Percentiles rank a stretch among this genome's conserved stretches.
These are phyloP conservation scores for Chrysoporthe cubensis DNA, from an alignment of 2,329 filamentous ascomycete genomes.

Conservation along the genomic window DNA sequence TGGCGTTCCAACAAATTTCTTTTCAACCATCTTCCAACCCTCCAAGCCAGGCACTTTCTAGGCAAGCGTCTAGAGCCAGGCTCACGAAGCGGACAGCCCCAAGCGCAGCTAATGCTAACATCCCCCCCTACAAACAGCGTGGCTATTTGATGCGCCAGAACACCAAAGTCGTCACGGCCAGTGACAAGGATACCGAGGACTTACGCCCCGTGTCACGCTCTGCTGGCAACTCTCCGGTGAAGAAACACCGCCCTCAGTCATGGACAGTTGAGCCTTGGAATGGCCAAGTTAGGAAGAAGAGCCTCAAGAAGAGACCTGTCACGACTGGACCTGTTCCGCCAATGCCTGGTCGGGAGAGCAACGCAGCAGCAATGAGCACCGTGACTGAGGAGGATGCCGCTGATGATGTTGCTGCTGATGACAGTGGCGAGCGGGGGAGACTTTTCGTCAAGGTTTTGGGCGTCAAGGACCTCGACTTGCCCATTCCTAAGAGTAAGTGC, in stretches of 20 bases:
- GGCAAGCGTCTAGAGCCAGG: constrained; percentile 50
- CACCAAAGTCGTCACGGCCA: constrained; percentile 95
- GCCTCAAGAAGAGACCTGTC: constrained; percentile 61
- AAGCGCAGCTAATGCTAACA: constrained; percentile 57
- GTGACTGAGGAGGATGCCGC: constrained; percentile 70
- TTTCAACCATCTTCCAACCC: constrained; percentile 23
- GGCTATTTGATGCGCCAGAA: constrained; percentile 99
- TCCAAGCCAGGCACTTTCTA: constrained; percentile 33
- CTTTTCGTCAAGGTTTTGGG: constrained; percentile 99
- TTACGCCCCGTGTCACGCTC: constrained; percentile 57
- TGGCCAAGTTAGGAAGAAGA: constrained; percentile 70
- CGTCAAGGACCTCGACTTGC: constrained; percentile 92
- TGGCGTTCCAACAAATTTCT: constrained; percentile 57
- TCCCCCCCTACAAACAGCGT: constrained; percentile 72
- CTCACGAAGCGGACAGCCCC: constrained; percentile 25
- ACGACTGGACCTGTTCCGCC: constrained; percentile 73
- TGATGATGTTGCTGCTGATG: constrained; percentile 64
- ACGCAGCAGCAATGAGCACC: constrained; percentile 66
- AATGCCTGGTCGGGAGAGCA: constrained; percentile 85
- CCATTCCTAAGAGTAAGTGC: constrained; percentile 83
- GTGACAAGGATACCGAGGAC: constrained; percentile 69
- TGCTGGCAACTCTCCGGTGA: constrained; percentile 69
- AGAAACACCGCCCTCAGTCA: constrained; percentile 81
- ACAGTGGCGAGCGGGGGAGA: constrained; percentile 84
- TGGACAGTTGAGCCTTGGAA: constrained; percentile 99